phyloP scores from a whole-genome alignment of 176 grass and related monocot species.

The Coix lacrymajobi region DNA sequence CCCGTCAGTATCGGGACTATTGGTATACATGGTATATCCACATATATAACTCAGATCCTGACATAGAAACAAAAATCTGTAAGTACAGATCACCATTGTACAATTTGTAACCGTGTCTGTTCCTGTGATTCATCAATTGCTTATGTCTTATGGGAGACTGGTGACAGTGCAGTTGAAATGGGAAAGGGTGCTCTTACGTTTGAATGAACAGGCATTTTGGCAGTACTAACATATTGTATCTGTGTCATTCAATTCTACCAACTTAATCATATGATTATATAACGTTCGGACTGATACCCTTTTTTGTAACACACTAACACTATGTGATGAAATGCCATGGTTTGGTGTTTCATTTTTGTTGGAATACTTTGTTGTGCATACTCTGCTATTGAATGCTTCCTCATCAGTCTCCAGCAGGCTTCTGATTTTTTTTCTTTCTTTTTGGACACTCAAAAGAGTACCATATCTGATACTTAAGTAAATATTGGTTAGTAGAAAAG shows the following conservation, averaged over 20 bases:
- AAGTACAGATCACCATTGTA: constrained; percentile 38
- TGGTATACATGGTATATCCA: constrained; percentile 31
- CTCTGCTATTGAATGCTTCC: background rate
- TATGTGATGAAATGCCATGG: background rate
- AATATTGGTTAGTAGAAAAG: too few species aligned
- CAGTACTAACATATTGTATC: background rate
- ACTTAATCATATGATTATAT: background rate
- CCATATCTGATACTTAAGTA: too few species aligned
- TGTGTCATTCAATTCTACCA: background rate
- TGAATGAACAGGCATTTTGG: background rate
- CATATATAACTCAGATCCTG: constrained; percentile 17
- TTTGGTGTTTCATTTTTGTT: background rate
- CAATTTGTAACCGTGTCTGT: constrained; percentile 22
- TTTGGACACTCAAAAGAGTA: too few species aligned
- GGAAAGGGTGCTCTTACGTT: background rate
- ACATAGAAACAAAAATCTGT: constrained; percentile 26
- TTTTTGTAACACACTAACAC: background rate
- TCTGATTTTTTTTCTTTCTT: too few species aligned
- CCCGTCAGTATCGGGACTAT: constrained; percentile 20
- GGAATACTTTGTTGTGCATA: background rate
- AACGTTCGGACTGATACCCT: background rate
- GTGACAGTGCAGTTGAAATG: constrained; percentile 10
- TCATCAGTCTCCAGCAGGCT: background rate
- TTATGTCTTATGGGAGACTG: constrained; percentile 28
- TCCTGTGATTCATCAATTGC: constrained; percentile 1